Base-by-base conservation (phyloP, 1,284 basidiomycete genomes). In the Apiotrichum laibachii region DNA sequence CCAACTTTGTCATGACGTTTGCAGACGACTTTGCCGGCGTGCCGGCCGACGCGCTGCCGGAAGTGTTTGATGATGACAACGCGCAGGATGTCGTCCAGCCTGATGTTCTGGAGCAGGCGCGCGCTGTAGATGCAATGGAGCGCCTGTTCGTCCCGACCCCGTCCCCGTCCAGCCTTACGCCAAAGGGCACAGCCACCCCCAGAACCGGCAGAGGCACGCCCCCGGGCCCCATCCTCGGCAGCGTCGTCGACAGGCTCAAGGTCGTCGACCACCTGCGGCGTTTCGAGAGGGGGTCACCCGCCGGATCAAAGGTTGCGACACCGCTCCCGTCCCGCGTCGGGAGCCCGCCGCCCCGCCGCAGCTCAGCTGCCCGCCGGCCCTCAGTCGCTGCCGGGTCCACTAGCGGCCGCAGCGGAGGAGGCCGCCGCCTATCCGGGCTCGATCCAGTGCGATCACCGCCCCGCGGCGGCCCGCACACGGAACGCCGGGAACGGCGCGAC, bases 11-110 rank as follows among this genome's bases (percentile, higher is more conserved):
- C n/a, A 42, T n/a, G 4, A 31, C n/a, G 15, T 52, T 42, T 42
- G 53, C 61, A 12, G 43, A 34, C 43, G 50, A 47, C 13, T 66
- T 61, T 39, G 50, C 55, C 1, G 63, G 63, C 12, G 63, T 65
- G 26, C 55, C 55, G 2, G 35, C 46, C 5, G 55, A 39, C 13
- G 55, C 53, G 12, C 33, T 65, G n/a, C 63, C 63, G 10, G 54
- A 44, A 4, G 55, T 50, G 12, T 22, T 64, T n/a, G 50, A 49
- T n/a, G 50, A 49, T 11, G 60, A 60, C 43, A 42, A 50, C 1
- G 50, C 57, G 2, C 49, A 63, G 35, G 57, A 62, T 34, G 51
- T 62, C 31, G 61, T 62, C 1, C 42, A 37, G 16, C 57, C 56
- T 22, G 57, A 53, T 4, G 51, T 49, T 2, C 49, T 62, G 1